Percentiles rank a stretch among this genome's conserved stretches.
Evolutionary conservation across 2,329 filamentous ascomycete species (phyloP).

Genomic region (Nannizziopsis arthrosporioides): DNA sequence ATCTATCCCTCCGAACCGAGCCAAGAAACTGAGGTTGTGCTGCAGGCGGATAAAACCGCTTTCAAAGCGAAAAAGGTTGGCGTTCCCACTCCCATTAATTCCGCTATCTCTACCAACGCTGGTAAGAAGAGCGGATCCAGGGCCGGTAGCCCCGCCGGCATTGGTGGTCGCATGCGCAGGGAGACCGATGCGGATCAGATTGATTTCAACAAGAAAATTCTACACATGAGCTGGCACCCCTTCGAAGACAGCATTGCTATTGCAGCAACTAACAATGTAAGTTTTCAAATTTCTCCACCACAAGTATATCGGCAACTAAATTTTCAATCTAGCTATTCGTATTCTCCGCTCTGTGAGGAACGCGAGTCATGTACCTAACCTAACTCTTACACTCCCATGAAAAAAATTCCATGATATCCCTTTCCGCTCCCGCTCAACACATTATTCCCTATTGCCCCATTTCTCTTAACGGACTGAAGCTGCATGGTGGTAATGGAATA

Average conservation of each 20-base stretch:
- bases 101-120: conserved; percentile 52
- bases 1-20: conserved; percentile 95
- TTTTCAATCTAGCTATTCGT: conserved; percentile 54
- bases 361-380: conserved; percentile 3
- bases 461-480: not conserved
- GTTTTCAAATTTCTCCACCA: conserved; percentile 29
- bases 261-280: conserved; percentile 97
- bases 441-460: not conserved
- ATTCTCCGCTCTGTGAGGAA: conserved; percentile 57
- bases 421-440: not conserved
- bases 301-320: conserved; percentile 13
- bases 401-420: conserved; percentile 4
- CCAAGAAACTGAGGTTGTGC: conserved; percentile 91
- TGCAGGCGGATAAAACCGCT: conserved; percentile 95
- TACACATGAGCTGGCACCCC: conserved; percentile 99
- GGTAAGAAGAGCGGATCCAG: conserved; percentile 81
- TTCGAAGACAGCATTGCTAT: conserved; percentile 99
- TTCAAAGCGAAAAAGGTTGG: conserved; percentile 99
- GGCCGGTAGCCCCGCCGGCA: conserved; percentile 75
- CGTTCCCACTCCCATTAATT: conserved; percentile 91
- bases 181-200: conserved; percentile 99
- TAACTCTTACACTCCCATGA: not conserved
- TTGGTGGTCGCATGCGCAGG: conserved; percentile 92
- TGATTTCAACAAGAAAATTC: conserved; percentile 99
- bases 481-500: conserved; percentile 7